phyloP scores from a whole-genome alignment of 2,329 filamentous ascomycete genomes.

The Tolypocladium inflatum region DNA sequence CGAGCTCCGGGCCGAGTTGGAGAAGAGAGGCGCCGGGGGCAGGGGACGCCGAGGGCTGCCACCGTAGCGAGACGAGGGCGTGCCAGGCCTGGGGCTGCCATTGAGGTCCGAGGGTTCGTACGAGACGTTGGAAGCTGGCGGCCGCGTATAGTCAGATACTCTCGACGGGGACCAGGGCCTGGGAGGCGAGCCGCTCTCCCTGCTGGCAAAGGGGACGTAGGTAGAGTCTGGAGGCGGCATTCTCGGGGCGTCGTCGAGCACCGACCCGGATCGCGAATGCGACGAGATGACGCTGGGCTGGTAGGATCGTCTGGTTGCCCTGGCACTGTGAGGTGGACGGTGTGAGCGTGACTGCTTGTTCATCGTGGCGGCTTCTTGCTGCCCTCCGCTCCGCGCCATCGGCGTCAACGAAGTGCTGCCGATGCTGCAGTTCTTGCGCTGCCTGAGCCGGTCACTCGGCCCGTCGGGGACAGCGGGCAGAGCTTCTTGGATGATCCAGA shows the following conservation, averaged over 20 bases:
- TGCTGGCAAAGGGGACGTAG: conserved; percentile 47
- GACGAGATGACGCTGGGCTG: conserved; percentile 42
- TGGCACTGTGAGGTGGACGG: conserved; percentile 28
- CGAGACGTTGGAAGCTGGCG: conserved; percentile 58
- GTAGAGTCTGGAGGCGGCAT: conserved; percentile 56
- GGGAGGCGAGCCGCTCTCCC: conserved; percentile 37
- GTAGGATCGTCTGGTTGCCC: conserved; percentile 34
- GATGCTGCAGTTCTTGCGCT: conserved; percentile 9
- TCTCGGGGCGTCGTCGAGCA: conserved; percentile 45
- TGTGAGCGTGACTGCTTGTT: conserved; percentile 29
- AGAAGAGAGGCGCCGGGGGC: conserved; percentile 80
- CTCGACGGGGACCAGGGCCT: conserved; percentile 48
- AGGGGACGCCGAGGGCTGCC: conserved; percentile 80
- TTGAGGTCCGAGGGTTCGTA: conserved; percentile 88
- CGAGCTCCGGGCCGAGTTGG: conserved; percentile 40
- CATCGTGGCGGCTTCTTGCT: conserved; percentile 6
- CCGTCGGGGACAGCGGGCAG: conserved; percentile 44
- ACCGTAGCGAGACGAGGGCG: conserved; percentile 80
- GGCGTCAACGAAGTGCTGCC: conserved; percentile 4
- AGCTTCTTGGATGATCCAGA: conserved; percentile 21
- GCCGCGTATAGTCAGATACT: conserved; percentile 55
- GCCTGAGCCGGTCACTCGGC: conserved; percentile 27
- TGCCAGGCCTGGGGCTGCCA: conserved; percentile 81
- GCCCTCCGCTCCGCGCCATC: not conserved
- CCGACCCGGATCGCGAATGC: conserved; percentile 35